Evolutionary conservation across 1,139 yeast species (phyloP).

Genomic region (Candida sojae): DNA sequence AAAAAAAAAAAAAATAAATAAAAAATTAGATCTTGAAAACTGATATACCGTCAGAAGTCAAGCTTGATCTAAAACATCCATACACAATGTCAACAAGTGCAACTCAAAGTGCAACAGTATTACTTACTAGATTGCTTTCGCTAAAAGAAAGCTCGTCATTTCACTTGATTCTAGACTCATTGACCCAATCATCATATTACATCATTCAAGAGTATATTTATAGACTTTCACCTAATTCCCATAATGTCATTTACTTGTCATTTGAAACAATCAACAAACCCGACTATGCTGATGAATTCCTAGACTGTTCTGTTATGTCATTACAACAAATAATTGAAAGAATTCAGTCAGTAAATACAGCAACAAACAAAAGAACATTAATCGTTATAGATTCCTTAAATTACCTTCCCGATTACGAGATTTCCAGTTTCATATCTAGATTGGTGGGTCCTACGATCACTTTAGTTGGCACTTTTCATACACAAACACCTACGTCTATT

Average conservation of each 20-base stretch:
- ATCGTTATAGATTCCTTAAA: slow-evolving; percentile 72
- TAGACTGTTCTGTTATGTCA: slow-evolving; percentile 40
- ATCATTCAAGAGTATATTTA: slow-evolving; percentile 59
- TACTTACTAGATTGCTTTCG: slow-evolving; percentile 61
- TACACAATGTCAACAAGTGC: not conserved
- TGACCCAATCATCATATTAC: slow-evolving; percentile 63
- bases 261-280: slow-evolving; percentile 64
- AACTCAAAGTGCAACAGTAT: slow-evolving; percentile 54
- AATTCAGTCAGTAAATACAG: slow-evolving; percentile 5
- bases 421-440: slow-evolving; percentile 55
- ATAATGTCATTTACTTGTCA: slow-evolving; percentile 50
- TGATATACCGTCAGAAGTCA: too few relatives aligned
- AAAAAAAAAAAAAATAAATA: too few relatives aligned
- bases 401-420: slow-evolving; percentile 46
- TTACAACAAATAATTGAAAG: slow-evolving; percentile 4
- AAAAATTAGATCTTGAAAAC: too few relatives aligned
- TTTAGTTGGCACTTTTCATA: slow-evolving; percentile 64
- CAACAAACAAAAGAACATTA: slow-evolving; percentile 26
- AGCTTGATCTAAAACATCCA: too few relatives aligned
- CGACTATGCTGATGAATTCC: slow-evolving; percentile 44
- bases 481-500: slow-evolving; percentile 38
- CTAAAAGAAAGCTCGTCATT: slow-evolving; percentile 77
- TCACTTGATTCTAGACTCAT: slow-evolving; percentile 64
- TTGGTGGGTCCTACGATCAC: slow-evolving; percentile 57
- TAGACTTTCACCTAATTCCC: slow-evolving; percentile 24